Evolutionary conservation across 257 asterid species (phyloP).

Genomic region (Misopates orontium): DNA sequence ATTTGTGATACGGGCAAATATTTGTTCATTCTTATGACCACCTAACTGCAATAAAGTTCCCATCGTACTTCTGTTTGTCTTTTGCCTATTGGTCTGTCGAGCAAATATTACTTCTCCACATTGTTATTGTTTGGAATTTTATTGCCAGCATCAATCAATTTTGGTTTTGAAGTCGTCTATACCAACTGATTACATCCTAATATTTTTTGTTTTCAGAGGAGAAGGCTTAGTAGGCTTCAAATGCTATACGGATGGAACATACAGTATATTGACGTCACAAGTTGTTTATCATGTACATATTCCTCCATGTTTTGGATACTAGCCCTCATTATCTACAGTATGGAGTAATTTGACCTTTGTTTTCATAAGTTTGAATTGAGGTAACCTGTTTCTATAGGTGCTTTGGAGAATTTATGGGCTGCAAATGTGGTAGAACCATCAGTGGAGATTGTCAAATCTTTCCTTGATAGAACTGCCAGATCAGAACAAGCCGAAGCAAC

Average conservation of each 20-base stretch:
- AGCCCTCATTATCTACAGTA: not conserved
- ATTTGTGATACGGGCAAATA: too few relatives aligned
- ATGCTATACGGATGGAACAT: conserved; percentile 79
- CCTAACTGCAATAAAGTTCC: too few relatives aligned
- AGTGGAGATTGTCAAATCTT: conserved; percentile 48
- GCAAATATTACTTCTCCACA: too few relatives aligned
- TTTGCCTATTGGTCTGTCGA: too few relatives aligned
- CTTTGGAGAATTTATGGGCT: conserved; percentile 55
- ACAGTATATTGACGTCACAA: conserved; percentile 67
- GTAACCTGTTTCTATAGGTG: conserved; percentile 34
- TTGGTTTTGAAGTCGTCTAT: not conserved
- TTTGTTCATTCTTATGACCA: too few relatives aligned
- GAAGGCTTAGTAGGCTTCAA: conserved; percentile 72
- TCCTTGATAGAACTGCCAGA: conserved; percentile 38
- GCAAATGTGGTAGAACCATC: conserved; percentile 66
- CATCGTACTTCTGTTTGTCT: too few relatives aligned
- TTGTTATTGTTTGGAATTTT: too few relatives aligned
- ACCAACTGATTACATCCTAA: conserved; percentile 1
- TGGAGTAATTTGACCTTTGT: not conserved
- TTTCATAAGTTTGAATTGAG: conserved; percentile 10
- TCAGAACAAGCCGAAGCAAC: conserved; percentile 28
- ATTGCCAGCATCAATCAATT: too few relatives aligned
- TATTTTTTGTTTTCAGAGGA: conserved; percentile 43
- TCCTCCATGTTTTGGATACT: conserved; percentile 8
- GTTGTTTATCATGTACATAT: conserved; percentile 54